phyloP scores from a whole-genome alignment of 306 rosid genomes.

The Luffa acutangula region DNA sequence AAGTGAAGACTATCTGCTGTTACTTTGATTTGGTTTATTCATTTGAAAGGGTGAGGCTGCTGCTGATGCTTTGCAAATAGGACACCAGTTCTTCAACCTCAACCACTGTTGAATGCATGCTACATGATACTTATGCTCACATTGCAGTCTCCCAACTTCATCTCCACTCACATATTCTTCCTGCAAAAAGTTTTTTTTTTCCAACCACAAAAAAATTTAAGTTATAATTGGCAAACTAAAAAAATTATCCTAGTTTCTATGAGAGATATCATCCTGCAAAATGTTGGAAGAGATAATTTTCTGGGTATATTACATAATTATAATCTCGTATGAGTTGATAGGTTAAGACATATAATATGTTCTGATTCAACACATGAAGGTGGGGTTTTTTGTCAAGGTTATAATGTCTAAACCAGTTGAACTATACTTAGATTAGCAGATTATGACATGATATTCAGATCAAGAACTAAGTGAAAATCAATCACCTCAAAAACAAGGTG shows the following conservation, averaged over 20 bases:
- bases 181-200: constrained; percentile 27
- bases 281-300: background rate
- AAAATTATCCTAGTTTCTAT: background rate
- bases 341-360: background rate
- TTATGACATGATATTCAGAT: background rate
- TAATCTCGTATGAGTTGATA: background rate
- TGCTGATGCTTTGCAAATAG: constrained; percentile 75
- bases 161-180: constrained; percentile 73
- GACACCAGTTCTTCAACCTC: constrained; percentile 92
- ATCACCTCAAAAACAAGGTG: background rate
- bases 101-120: constrained; percentile 82
- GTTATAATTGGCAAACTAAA: background rate
- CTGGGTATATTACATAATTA: background rate
- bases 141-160: constrained; percentile 57
- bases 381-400: too few relatives aligned
- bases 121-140: constrained; percentile 65
- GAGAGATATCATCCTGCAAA: constrained; percentile 30
- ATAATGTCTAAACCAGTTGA: too few relatives aligned
- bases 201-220: background rate
- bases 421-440: background rate
- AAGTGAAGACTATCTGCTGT: background rate
- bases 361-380: too few relatives aligned
- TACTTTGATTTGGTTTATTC: background rate
- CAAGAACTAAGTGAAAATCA: background rate
- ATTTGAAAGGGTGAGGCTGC: background rate